Evolutionary conservation across 2,329 filamentous ascomycete genomes (phyloP).

Genomic region (Diaporthe capsici): DNA sequence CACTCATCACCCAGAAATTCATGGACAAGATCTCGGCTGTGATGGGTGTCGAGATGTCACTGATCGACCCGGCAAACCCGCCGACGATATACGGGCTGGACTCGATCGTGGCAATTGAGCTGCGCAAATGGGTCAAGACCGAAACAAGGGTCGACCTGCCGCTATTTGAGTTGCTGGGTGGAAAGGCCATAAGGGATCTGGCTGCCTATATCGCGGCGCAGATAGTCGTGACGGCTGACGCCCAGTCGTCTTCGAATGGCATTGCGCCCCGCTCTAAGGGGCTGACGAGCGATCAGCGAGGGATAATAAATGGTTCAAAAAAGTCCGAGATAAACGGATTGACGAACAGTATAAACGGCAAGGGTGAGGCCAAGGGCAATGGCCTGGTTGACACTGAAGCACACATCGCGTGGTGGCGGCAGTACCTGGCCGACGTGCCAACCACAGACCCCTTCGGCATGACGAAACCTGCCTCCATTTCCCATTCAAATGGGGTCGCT

Average conservation of each 20-base stretch:
- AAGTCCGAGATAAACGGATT: background rate
- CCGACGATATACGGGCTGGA: constrained; percentile 27
- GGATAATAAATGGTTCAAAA: background rate
- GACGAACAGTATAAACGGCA: background rate
- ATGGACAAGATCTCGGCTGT: constrained; percentile 25
- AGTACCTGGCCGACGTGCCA: background rate
- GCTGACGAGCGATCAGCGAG: background rate
- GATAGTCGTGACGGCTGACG: background rate
- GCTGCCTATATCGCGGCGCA: constrained; percentile 14
- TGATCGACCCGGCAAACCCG: constrained; percentile 11
- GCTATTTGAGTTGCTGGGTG: constrained; percentile 12
- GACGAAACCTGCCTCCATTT: background rate
- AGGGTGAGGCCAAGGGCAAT: background rate
- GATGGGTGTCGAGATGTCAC: constrained; percentile 6
- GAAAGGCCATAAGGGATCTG: background rate
- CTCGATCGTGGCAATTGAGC: constrained; percentile 29
- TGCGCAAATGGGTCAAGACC: constrained; percentile 28
- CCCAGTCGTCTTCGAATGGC: background rate
- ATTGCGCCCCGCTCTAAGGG: background rate
- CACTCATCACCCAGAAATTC: constrained; percentile 1
- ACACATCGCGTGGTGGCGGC: background rate
- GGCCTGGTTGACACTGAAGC: background rate
- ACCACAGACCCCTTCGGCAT: background rate
- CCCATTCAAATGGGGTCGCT: background rate
- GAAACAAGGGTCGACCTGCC: constrained; percentile 16